phyloP scores from a whole-genome alignment of 176 grass and related monocot genomes.

The Musa troglodytarum region DNA sequence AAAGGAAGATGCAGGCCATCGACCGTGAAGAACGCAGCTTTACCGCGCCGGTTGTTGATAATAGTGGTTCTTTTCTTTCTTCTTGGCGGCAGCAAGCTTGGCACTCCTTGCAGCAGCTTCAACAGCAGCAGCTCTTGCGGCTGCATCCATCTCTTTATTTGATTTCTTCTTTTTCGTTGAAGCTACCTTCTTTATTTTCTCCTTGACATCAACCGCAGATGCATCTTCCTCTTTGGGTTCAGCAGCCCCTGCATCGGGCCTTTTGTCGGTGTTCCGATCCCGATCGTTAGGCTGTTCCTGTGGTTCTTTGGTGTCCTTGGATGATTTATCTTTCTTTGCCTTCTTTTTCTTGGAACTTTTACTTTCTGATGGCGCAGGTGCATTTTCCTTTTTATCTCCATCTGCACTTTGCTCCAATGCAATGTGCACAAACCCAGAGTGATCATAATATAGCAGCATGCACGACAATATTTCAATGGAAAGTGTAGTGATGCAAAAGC shows the following conservation, averaged over 20 bases:
- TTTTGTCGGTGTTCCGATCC: slow-evolving; percentile 19
- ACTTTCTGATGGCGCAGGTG: background rate
- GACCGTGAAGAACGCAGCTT: background rate
- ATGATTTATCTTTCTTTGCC: background rate
- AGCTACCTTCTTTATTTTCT: slow-evolving; percentile 87
- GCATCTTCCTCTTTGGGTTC: slow-evolving; percentile 47
- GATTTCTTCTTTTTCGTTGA: slow-evolving; percentile 90
- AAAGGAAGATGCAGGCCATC: background rate
- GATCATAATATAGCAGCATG: background rate
- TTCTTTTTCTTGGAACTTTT: slow-evolving; percentile 3
- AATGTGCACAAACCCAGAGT: background rate
- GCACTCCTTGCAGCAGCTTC: slow-evolving; percentile 85
- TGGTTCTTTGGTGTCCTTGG: slow-evolving; percentile 31
- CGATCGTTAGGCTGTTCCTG: slow-evolving; percentile 38
- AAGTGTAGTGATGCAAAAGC: background rate
- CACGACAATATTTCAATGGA: background rate
- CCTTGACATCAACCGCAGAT: slow-evolving; percentile 60
- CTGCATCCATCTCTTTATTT: slow-evolving; percentile 61
- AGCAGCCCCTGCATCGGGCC: slow-evolving; percentile 28
- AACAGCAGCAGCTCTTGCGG: slow-evolving; percentile 59
- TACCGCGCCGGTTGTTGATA: slow-evolving; percentile 94
- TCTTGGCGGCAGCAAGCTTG: slow-evolving; percentile 75
- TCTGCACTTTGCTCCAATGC: background rate
- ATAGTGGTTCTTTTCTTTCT: slow-evolving; percentile 98
- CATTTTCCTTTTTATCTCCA: slow-evolving; percentile 1